Conservation (phyloP, 257 asterid species). For the Przewalskia tangutica region DNA sequence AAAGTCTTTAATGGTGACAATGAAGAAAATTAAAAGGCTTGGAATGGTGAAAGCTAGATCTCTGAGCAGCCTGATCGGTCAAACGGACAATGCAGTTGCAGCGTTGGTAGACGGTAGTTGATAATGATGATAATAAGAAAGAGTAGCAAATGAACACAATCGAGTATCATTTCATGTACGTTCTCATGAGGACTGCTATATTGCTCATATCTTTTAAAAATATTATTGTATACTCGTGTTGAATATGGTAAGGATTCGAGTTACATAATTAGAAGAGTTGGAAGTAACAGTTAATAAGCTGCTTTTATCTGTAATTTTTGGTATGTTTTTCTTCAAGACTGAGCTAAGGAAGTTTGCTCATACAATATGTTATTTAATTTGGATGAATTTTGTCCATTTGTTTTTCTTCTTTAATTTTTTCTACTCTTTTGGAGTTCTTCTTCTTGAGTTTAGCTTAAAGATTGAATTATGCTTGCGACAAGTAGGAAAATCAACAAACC, state of each 20-base stretch:
- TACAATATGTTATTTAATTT: background rate
- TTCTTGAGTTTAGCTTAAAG: background rate
- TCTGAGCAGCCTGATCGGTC: slow-evolving; percentile 48
- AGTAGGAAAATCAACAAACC: background rate
- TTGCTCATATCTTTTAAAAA: too few species aligned
- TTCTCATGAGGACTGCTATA: background rate
- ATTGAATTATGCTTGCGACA: background rate
- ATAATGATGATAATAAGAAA: background rate
- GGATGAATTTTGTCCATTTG: background rate
- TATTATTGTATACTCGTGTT: background rate
- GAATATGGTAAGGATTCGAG: background rate
- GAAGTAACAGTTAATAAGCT: background rate
- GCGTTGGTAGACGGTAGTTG: background rate
- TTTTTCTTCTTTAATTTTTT: background rate
- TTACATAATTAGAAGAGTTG: background rate
- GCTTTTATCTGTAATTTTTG: background rate
- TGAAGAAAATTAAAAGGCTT: slow-evolving; percentile 36
- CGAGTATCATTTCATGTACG: slow-evolving; percentile 5
- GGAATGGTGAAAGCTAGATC: slow-evolving; percentile 67
- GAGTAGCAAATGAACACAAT: background rate
- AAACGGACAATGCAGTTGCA: slow-evolving; percentile 8
- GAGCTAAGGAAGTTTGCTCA: background rate
- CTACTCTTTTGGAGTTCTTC: background rate
- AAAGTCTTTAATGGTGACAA: background rate
- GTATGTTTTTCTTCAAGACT: background rate